Percentiles rank a stretch among this genome's conserved stretches.
Conservation (phyloP, 495 filamentous ascomycete genomes). For the Patellaria atrata region DNA sequence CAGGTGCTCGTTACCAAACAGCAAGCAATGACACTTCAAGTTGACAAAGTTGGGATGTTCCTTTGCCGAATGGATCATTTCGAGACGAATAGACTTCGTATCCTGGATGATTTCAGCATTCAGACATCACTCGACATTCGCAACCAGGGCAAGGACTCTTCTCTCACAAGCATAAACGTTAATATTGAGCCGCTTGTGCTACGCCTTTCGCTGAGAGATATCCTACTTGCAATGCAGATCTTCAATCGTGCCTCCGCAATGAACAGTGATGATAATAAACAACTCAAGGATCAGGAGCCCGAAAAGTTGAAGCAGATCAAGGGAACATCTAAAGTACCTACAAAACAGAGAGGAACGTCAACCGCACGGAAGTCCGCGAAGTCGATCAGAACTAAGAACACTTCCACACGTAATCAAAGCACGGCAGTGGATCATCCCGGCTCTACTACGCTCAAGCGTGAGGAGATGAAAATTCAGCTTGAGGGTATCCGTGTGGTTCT, state of each 20-base stretch:
- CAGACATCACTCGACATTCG: conserved; percentile 77
- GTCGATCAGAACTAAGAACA: conserved; percentile 25
- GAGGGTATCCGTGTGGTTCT: conserved; percentile 86
- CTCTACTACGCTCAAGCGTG: conserved; percentile 52
- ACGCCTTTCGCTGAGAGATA: conserved; percentile 81
- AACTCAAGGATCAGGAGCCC: conserved; percentile 37
- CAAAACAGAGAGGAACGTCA: conserved; percentile 32
- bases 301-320: conserved; percentile 57
- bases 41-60: conserved; percentile 93
- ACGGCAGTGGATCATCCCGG: no score
- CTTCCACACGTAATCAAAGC: no score
- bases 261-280: conserved; percentile 30
- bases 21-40: conserved; percentile 81
- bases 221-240: conserved; percentile 85
- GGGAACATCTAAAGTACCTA: conserved; percentile 23
- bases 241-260: conserved; percentile 85
- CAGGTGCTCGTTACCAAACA: conserved; percentile 87
- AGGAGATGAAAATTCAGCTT: conserved; percentile 70
- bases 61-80: conserved; percentile 96
- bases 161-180: conserved; percentile 63
- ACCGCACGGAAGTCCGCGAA: conserved; percentile 38
- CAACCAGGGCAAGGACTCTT: conserved; percentile 47
- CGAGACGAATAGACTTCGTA: conserved; percentile 69
- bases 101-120: conserved; percentile 89
- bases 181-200: conserved; percentile 90